These are phyloP conservation scores for Bolboschoenoplectus hybrid DNA, from an alignment of 202 grass and related monocot genomes.

Conservation along the genomic window DNA sequence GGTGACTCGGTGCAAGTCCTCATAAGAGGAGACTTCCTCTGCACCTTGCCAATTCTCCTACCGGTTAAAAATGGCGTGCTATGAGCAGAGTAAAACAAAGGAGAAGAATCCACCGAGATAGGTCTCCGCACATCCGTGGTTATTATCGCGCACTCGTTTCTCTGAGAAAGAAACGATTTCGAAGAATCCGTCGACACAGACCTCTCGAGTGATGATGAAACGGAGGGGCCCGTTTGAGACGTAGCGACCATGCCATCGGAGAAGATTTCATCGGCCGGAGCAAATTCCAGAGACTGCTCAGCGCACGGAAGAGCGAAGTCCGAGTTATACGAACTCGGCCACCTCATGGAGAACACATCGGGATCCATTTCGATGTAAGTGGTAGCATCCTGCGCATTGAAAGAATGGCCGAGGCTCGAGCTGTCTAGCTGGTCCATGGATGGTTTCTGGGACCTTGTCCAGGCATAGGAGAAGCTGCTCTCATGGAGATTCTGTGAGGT, in stretches of 20 bases:
- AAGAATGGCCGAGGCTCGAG: slow-evolving; percentile 44
- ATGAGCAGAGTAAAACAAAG: slow-evolving; percentile 55
- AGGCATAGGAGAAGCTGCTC: slow-evolving; percentile 63
- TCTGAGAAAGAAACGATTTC: slow-evolving; percentile 33
- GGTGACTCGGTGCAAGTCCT: slow-evolving; percentile 41
- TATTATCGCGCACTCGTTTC: background rate
- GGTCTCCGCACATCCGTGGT: slow-evolving; percentile 6
- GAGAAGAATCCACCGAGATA: slow-evolving; percentile 47
- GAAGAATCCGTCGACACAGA: slow-evolving; percentile 27
- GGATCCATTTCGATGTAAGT: slow-evolving; percentile 81
- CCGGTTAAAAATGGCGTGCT: slow-evolving; percentile 56
- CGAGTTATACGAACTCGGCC: slow-evolving; percentile 51
- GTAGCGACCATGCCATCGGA: slow-evolving; percentile 45
- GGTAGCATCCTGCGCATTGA: slow-evolving; percentile 47
- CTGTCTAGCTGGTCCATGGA: slow-evolving; percentile 40
- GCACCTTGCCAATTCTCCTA: slow-evolving; percentile 1
- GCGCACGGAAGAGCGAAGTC: slow-evolving; percentile 42
- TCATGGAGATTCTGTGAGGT: slow-evolving; percentile 41
- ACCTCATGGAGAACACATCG: slow-evolving; percentile 70
- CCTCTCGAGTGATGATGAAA: background rate
- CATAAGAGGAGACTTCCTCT: slow-evolving; percentile 35
- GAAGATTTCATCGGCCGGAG: slow-evolving; percentile 64
- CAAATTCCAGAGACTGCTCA: slow-evolving; percentile 33
- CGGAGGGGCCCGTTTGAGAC: slow-evolving; percentile 37
- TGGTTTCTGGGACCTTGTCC: slow-evolving; percentile 40